These are phyloP conservation scores for Raddia guianensis DNA, from an alignment of 176 grass and related monocot species.

Conservation along the genomic window DNA sequence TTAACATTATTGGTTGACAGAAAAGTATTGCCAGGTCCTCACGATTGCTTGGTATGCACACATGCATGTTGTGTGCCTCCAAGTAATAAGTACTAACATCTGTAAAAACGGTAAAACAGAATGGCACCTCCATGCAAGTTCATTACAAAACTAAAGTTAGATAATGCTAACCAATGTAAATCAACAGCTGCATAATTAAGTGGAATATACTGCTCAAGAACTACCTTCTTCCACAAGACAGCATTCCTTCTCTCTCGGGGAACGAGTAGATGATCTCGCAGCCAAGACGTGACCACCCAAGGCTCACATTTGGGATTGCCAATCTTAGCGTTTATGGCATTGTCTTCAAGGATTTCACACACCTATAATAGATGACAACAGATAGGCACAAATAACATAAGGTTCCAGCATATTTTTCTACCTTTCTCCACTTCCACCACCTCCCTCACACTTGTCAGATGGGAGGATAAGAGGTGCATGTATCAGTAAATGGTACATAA, in stretches of 20 bases:
- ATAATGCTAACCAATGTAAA: neutral
- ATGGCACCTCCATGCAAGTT: neutral
- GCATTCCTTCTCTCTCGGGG: slow-evolving; percentile 72
- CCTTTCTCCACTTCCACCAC: neutral
- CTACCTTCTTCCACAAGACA: slow-evolving; percentile 89
- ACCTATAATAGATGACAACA: slow-evolving; percentile 63
- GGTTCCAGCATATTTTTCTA: neutral
- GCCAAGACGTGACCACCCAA: slow-evolving; percentile 86
- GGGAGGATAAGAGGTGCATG: neutral
- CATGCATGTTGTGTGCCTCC: neutral
- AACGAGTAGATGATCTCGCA: slow-evolving; percentile 80
- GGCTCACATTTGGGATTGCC: slow-evolving; percentile 49
- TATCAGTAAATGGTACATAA: slow-evolving; percentile 8
- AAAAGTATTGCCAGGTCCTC: neutral
- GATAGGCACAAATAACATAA: neutral
- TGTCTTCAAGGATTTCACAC: slow-evolving; percentile 94
- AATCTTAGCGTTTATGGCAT: slow-evolving; percentile 44
- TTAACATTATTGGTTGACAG: neutral
- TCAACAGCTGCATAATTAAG: slow-evolving; percentile 12
- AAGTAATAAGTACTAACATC: neutral
- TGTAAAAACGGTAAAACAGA: neutral
- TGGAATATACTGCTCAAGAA: slow-evolving; percentile 16
- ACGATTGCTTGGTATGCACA: neutral
- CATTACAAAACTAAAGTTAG: neutral
- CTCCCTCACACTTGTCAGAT: neutral